Evolutionary conservation across 1,284 basidiomycete species (phyloP), one percentile per base, ranked within the genome.

Genomic region (Thelephora terrestris): DNA sequence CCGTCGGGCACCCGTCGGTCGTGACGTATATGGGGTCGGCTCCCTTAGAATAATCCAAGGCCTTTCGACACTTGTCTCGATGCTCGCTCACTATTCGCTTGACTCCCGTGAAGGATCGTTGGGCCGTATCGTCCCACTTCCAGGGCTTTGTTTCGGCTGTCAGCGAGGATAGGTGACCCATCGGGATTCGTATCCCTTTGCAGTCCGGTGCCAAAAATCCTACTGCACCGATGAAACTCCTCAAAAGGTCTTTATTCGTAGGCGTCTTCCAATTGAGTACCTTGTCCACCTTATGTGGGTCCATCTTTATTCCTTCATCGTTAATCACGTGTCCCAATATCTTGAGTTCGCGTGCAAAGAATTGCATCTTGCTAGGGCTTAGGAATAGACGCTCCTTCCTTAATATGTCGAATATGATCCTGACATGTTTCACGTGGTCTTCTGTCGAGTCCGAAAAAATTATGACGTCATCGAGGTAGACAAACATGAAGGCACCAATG

Each of bases 401-500:
- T 2, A 66, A 50, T 0, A 58, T 49, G 5, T 59, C 55, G 5
- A 64, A 50, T 0, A 66, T 55, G 3, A 52, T 47, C 9, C 51
- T 50, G 2, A 64, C 47, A 37, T 62, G 60, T 14, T 53, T 7
- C 3, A 64, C 18, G 52, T 70, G 66, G 14, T 64, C 58, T 6
- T 57, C 51, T 0, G 54, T 14, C 0, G 53, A 54, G 17, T 60
- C 48, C 3, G 57, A 60, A 42, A 57, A 66, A 35, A 67, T 58
- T 24, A 60, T 51, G 27, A 68, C 61, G 43, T 67, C 60, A 48
- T 68, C 64, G 5, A 65, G 48, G 46, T 64, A 64, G 1, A 55
- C 62, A 40, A 62, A 51, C 50, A 62, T 53, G 43, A 47, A 60
- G 4, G 50, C 47, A 2, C 61, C 61, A 20, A 65, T 54, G 43